These are phyloP conservation scores for Ustilago vetiveriae DNA, from an alignment of 1,284 basidiomycete species.

Conservation along the genomic window DNA sequence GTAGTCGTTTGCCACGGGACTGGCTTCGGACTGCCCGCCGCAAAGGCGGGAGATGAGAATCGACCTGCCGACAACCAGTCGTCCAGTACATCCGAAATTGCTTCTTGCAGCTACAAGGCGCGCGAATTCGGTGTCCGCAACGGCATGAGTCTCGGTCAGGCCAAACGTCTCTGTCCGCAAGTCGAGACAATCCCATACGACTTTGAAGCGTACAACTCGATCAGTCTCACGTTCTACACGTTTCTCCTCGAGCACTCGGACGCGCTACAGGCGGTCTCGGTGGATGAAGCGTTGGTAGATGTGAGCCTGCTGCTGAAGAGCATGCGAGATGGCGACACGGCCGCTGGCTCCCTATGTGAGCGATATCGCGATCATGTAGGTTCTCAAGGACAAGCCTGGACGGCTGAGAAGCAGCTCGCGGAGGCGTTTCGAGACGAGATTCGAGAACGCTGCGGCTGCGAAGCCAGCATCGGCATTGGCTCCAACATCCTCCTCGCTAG, in stretches of 20 bases:
- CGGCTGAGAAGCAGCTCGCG: conserved; percentile 72
- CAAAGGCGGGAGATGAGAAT: conserved; percentile 25
- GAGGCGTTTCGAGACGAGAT: conserved; percentile 83
- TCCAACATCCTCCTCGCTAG: conserved; percentile 91
- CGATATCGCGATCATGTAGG: conserved; percentile 31
- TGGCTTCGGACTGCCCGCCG: conserved; percentile 22
- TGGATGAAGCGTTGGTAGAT: conserved; percentile 94
- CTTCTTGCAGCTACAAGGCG: conserved; percentile 93
- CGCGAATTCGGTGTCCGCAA: conserved; percentile 86
- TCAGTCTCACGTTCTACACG: conserved; percentile 87
- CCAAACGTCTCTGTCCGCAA: conserved; percentile 51
- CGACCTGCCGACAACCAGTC: conserved; percentile 33
- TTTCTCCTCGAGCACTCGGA: conserved; percentile 88
- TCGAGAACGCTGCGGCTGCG: conserved; percentile 79
- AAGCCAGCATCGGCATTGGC: conserved; percentile 83
- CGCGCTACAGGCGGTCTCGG: conserved; percentile 91
- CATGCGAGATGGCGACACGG: conserved; percentile 39
- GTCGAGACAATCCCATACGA: conserved; percentile 88
- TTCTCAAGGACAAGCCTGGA: conserved; percentile 45
- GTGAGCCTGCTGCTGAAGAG: conserved; percentile 75
- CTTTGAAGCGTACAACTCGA: conserved; percentile 72
- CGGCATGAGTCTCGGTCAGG: conserved; percentile 82
- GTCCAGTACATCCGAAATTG: conserved; percentile 75
- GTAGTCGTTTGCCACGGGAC: conserved; percentile 91
- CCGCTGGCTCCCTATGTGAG: conserved; percentile 17